Evolutionary conservation across 2,329 filamentous ascomycete genomes (phyloP), one percentile per base, ranked within the genome.

Genomic region (Aureobasidium sp.): DNA sequence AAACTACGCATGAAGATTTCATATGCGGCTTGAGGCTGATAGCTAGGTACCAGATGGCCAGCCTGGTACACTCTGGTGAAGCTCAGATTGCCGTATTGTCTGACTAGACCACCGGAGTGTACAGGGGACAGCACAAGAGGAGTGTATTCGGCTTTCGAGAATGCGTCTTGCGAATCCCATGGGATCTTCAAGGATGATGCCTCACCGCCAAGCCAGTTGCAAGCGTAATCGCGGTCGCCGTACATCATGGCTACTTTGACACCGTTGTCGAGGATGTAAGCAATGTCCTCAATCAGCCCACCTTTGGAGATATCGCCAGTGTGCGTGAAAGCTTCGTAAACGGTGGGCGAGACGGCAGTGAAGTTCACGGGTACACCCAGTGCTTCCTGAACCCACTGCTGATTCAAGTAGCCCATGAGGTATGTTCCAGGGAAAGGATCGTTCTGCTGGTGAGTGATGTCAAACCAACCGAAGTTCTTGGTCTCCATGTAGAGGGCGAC

Each of bases 221-320:
- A 82, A 56, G 81, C 79, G 66, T 80, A 81, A 66, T 84, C 82
- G 36, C 81, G 79, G 66, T 87, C 84, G 9, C 84, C 84, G 70
- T 93, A 90, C 61, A 91, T 81, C 63, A 94, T 75, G 6, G 87
- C 85, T 27, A 94, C 82, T 22, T 84, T 76, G 53, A 81, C 70
- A 39, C 76, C 76, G 5, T 74, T 69, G 34, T 70, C 68, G 20
- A 81, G 70, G 20, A 81, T 69, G 17, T 71, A 71, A 6, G 71
- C 73, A 12, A 81, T 64, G 49, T 77, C 75, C 2, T 72, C 66
- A 15, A 78, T 62, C 47, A 74, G 71, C 1, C 70, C 72, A 17
- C 70, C 74, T 17, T 77, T 72, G 62, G 74, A 70, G 29, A 75
- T 68, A 64, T 82, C 80, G 25, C 80, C 80, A 5, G 78, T 78